These are phyloP conservation scores for Ogataea trehaloabstinens DNA, from an alignment of 805 yeast genomes.

Conservation along the genomic window DNA sequence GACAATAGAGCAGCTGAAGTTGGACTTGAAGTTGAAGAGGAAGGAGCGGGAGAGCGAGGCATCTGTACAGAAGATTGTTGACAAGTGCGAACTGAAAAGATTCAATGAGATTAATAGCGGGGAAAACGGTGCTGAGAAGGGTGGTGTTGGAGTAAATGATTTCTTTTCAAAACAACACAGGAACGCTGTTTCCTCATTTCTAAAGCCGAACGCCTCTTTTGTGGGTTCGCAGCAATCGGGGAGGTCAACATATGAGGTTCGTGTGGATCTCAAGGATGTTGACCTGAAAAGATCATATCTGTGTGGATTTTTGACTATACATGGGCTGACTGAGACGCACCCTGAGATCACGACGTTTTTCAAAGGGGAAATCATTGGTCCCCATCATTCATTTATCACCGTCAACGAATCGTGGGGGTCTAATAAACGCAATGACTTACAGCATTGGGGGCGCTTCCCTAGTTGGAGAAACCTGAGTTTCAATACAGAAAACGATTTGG, in stretches of 20 bases:
- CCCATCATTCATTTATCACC: conserved; percentile 57
- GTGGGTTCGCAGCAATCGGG: conserved; percentile 73
- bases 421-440: conserved; percentile 48
- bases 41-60: not conserved
- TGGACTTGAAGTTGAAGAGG: conserved; percentile 8
- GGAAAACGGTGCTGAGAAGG: no score
- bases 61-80: not conserved
- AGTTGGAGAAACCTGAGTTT: conserved; percentile 34
- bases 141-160: conserved; percentile 15
- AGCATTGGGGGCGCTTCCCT: conserved; percentile 60
- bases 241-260: conserved; percentile 59
- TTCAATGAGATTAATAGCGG: no score
- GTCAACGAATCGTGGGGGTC: conserved; percentile 55
- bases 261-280: conserved; percentile 67
- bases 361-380: conserved; percentile 68
- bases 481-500: conserved; percentile 29
- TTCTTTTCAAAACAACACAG: conserved; percentile 17
- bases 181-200: conserved; percentile 35
- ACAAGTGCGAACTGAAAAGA: no score
- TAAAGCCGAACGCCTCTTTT: conserved; percentile 62
- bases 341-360: conserved; percentile 70
- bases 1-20: conserved; percentile 12
- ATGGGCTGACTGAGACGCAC: conserved; percentile 59
- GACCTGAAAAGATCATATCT: conserved; percentile 52
- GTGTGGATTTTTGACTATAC: conserved; percentile 63